Evolutionary conservation across 2,329 filamentous ascomycete genomes (phyloP).

Genomic region (Epichloe uncinata): DNA sequence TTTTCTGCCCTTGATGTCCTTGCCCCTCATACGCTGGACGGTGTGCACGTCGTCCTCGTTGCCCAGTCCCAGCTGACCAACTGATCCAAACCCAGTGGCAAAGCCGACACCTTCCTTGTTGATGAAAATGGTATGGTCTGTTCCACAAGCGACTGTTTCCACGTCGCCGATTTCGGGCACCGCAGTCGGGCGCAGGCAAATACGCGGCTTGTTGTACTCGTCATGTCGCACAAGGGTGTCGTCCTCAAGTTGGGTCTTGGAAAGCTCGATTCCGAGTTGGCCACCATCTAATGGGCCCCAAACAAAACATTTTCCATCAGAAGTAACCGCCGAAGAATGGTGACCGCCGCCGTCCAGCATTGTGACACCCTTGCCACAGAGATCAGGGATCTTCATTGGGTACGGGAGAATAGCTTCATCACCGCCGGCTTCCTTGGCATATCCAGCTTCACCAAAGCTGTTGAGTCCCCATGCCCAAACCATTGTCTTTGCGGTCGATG

Average conservation of each 20-base stretch:
- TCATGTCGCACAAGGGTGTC: constrained; percentile 47
- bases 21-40: constrained; percentile 74
- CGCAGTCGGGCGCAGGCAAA: constrained; percentile 2
- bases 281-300: constrained; percentile 46
- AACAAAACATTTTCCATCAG: constrained; percentile 41
- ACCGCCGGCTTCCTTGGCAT: constrained; percentile 39
- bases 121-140: constrained; percentile 63
- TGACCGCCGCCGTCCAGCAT: constrained; percentile 59
- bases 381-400: constrained; percentile 51
- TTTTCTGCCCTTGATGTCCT: constrained; percentile 60
- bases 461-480: constrained; percentile 80
- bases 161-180: constrained; percentile 37
- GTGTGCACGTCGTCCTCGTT: constrained; percentile 65
- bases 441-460: constrained; percentile 69
- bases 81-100: constrained; percentile 69
- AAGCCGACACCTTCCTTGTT: constrained; percentile 58
- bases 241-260: constrained; percentile 29
- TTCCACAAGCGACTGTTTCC: constrained; percentile 43
- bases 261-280: constrained; percentile 38
- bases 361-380: constrained; percentile 50
- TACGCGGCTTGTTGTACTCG: constrained; percentile 44
- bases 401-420: constrained; percentile 56
- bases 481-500: constrained; percentile 53
- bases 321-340: constrained; percentile 55
- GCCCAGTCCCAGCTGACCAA: constrained; percentile 68